phyloP scores from a whole-genome alignment of 2,329 filamentous ascomycete species.

The Cryphonectria japonica region DNA sequence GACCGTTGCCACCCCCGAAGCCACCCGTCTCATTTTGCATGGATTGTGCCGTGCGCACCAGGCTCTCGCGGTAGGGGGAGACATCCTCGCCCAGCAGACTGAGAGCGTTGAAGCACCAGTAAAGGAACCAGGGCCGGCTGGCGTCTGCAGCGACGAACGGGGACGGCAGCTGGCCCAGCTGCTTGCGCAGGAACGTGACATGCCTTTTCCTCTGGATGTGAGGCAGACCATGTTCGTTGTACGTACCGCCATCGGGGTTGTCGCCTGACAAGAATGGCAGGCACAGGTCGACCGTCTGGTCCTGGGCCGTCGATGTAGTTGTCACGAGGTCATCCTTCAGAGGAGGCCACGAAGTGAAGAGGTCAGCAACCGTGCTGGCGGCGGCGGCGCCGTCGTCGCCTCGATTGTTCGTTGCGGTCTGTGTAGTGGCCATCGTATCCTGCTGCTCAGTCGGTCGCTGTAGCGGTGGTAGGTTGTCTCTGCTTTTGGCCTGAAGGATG shows the following conservation, averaged over 20 bases:
- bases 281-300: constrained; percentile 69
- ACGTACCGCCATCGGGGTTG: constrained; percentile 46
- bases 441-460: constrained; percentile 17
- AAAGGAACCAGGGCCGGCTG: constrained; percentile 89
- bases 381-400: not conserved
- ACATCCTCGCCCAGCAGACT: constrained; percentile 76
- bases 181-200: constrained; percentile 64
- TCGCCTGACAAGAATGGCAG: constrained; percentile 68
- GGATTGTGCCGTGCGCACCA: constrained; percentile 74
- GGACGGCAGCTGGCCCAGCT: constrained; percentile 65
- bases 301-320: constrained; percentile 68
- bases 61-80: constrained; percentile 66
- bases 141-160: constrained; percentile 79
- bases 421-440: constrained; percentile 7
- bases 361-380: constrained; percentile 49
- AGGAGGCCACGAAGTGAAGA: constrained; percentile 62
- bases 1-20: constrained; percentile 92
- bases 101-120: constrained; percentile 84
- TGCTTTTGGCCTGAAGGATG: constrained; percentile 25
- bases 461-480: not conserved
- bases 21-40: constrained; percentile 85
- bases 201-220: constrained; percentile 68
- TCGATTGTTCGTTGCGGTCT: constrained; percentile 4
- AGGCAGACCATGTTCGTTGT: constrained; percentile 76
- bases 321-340: constrained; percentile 71